phyloP scores from a whole-genome alignment of 208 protist genomes.

The Angomonas ambiguus region DNA sequence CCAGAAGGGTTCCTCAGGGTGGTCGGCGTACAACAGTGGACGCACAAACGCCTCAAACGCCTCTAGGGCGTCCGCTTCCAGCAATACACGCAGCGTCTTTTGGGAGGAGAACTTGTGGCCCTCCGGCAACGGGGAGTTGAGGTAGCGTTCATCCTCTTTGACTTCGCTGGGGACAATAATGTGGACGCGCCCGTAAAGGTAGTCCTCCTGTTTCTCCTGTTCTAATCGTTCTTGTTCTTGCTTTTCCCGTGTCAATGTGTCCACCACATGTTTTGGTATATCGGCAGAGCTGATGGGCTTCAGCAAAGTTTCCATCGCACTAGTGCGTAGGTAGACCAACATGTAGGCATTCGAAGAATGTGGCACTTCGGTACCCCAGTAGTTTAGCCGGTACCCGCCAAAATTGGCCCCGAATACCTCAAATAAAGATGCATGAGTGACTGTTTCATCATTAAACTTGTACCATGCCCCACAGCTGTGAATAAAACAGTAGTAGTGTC shows the following conservation, averaged over 20 bases:
- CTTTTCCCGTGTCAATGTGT: slow-evolving; percentile 56
- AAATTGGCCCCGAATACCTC: slow-evolving; percentile 88
- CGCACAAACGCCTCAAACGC: slow-evolving; percentile 53
- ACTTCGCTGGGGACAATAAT: slow-evolving; percentile 67
- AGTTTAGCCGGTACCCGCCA: slow-evolving; percentile 77
- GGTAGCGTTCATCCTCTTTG: slow-evolving; percentile 49
- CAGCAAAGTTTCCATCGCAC: slow-evolving; percentile 55
- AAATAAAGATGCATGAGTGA: slow-evolving; percentile 68
- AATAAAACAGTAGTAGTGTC: slow-evolving; percentile 89
- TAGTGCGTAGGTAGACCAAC: slow-evolving; percentile 87
- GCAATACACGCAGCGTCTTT: slow-evolving; percentile 47
- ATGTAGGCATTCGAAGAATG: slow-evolving; percentile 86
- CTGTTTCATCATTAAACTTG: slow-evolving; percentile 90
- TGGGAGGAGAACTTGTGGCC: slow-evolving; percentile 55
- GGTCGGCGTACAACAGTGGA: slow-evolving; percentile 19
- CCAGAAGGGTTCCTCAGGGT: slow-evolving; percentile 31
- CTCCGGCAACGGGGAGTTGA: slow-evolving; percentile 32
- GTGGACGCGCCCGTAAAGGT: slow-evolving; percentile 76
- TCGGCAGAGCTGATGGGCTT: slow-evolving; percentile 47
- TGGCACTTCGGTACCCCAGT: slow-evolving; percentile 81
- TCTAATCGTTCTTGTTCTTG: slow-evolving; percentile 24
- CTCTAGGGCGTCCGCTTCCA: slow-evolving; percentile 53
- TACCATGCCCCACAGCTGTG: slow-evolving; percentile 73
- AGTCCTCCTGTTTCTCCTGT: slow-evolving; percentile 62
- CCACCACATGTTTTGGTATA: slow-evolving; percentile 68